Evolutionary conservation across 1,284 basidiomycete species (phyloP).

Genomic region (Vanrija pseudolonga): DNA sequence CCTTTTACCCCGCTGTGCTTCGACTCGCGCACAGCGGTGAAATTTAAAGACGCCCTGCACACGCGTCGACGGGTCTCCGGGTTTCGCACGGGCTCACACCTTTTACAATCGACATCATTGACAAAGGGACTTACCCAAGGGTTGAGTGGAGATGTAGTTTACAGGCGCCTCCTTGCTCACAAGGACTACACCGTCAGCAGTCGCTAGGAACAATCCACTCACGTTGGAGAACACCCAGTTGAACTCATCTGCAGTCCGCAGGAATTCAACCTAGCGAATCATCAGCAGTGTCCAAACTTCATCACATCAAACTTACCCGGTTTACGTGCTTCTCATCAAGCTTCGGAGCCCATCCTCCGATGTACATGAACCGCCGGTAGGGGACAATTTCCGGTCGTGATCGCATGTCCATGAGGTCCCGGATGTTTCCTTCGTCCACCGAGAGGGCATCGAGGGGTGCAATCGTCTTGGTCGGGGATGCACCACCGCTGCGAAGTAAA

Average conservation of each 20-base stretch:
- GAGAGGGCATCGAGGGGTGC: constrained; percentile 5
- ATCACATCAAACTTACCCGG: constrained; percentile 13
- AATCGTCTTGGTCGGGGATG: background rate
- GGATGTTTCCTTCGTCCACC: constrained; percentile 21
- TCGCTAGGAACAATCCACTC: background rate
- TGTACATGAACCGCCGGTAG: constrained; percentile 33
- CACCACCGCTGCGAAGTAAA: background rate
- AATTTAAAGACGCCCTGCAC: constrained; percentile 6
- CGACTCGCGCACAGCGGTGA: constrained; percentile 5
- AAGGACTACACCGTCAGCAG: background rate
- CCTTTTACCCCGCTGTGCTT: constrained; percentile 12
- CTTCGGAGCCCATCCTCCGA: constrained; percentile 22
- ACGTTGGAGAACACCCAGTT: constrained; percentile 16
- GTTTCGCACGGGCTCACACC: constrained; percentile 19
- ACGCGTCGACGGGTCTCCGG: background rate
- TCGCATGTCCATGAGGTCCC: constrained; percentile 30
- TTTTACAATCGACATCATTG: constrained; percentile 26
- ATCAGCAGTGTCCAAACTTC: background rate
- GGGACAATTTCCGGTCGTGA: constrained; percentile 25
- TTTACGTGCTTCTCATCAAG: constrained; percentile 2
- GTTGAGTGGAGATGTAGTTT: too few relatives aligned
- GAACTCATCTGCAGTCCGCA: constrained; percentile 24
- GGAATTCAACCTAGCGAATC: constrained; percentile 24
- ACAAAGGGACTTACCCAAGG: constrained; percentile 21
- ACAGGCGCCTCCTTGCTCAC: too few relatives aligned